Conservation (phyloP, 2,329 filamentous ascomycete genomes). For the Neonectria sp. region DNA sequence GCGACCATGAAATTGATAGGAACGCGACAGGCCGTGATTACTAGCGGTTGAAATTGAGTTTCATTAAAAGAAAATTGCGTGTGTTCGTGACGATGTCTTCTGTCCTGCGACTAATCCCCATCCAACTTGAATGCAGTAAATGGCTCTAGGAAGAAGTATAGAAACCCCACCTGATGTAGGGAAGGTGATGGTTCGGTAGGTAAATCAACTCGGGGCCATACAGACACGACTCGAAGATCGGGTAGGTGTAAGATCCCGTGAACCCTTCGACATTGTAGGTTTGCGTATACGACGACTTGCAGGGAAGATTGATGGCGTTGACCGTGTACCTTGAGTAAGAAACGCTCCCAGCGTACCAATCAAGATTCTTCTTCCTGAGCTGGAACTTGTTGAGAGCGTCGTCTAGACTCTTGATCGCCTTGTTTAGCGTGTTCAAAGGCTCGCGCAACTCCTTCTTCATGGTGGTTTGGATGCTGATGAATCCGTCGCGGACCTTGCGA, state of each 20-base stretch:
- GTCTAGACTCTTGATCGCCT: conserved; percentile 28
- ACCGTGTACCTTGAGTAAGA: conserved; percentile 25
- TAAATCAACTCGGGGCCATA: conserved; percentile 26
- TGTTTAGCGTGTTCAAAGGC: conserved; percentile 29
- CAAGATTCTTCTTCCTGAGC: conserved; percentile 27
- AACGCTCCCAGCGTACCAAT: conserved; percentile 15
- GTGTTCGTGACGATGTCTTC: too few species aligned
- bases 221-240: conserved; percentile 13
- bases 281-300: background rate
- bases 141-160: background rate
- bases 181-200: conserved; percentile 29
- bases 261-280: background rate
- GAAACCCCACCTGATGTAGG: conserved; percentile 28
- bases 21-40: too few species aligned
- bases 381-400: conserved; percentile 22
- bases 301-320: conserved; percentile 29
- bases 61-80: too few species aligned
- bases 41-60: too few species aligned
- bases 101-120: too few species aligned
- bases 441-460: conserved; percentile 31
- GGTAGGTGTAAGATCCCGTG: background rate
- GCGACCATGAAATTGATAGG: too few species aligned
- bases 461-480: conserved; percentile 27
- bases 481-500: conserved; percentile 23
- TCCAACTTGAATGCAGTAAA: too few species aligned